Evolutionary conservation across 768 basidiomycete species (phyloP), one percentile per base, ranked within the genome.

Genomic region (Gloeostereum incarnatum): DNA sequence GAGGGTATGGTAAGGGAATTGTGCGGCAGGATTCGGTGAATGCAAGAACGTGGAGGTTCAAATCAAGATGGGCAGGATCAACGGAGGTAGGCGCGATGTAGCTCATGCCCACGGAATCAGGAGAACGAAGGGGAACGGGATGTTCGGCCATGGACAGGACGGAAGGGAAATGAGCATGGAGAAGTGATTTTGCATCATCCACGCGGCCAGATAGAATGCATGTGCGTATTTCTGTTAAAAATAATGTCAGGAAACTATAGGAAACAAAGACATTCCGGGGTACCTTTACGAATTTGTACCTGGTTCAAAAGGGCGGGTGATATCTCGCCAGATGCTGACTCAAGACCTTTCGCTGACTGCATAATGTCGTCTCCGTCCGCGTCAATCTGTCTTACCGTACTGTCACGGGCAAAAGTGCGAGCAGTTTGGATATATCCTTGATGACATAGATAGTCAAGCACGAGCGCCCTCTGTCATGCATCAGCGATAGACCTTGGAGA

Each of bases 21-120:
- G 83, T 82, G 20, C 90, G 77, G 45, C 88, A 78, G 16, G 80
- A 72, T 57, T 97, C 93, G 50, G 87, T 79, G 61, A 96, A 97
- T 2, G 76, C 74, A 29, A 85, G 79, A 34, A 96, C 86, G 35
- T 81, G 82, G 26, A 97, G 77, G 53, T 96, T 92, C 44, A 97
- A 71, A 13, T 66, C 63, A 37, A 94, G 68, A 49, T 91, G 87
- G 1, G 65, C 56, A n/a, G 90, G 82, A 33, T 81, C 68, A 19
- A 79, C 67, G 5, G 89, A 81, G 1, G 75, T 81, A 3, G 75
- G 60, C 18, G 73, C 61, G 16, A 72, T 55, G 45, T 75, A 81
- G 40, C 69, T 58, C 30, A 71, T 56, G 24, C 53, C 54, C 30
- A 16, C 18, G 19, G 35, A 22, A 33, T 40, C 35, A 16, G 26